Evolutionary conservation across 176 grass and related monocot species (phyloP).

Genomic region (Lolium perenne): DNA sequence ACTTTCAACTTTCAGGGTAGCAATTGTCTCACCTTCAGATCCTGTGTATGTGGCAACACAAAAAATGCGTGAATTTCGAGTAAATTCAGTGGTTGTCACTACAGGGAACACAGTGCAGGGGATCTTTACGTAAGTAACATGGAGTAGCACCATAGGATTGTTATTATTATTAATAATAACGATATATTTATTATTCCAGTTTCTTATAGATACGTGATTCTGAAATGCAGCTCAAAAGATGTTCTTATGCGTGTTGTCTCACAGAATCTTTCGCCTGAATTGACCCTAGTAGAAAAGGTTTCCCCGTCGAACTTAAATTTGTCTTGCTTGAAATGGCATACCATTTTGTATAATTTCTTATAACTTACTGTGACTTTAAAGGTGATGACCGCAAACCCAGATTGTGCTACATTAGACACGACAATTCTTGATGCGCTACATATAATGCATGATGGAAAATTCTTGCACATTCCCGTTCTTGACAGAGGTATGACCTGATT

Average conservation of each 20-base stretch:
- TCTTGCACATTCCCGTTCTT: slow-evolving; percentile 94
- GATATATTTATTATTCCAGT: not conserved
- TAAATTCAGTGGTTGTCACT: slow-evolving; percentile 84
- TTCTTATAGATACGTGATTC: slow-evolving; percentile 36
- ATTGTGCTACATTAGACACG: slow-evolving; percentile 79
- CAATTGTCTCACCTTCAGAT: slow-evolving; percentile 87
- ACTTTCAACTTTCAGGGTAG: slow-evolving; percentile 66
- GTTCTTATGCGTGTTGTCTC: slow-evolving; percentile 95
- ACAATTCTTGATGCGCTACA: slow-evolving; percentile 98
- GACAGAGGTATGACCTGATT: slow-evolving; percentile 66
- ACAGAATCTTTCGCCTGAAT: slow-evolving; percentile 89
- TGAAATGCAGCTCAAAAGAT: slow-evolving; percentile 88
- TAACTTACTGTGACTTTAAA: slow-evolving; percentile 45
- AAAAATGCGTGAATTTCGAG: slow-evolving; percentile 84
- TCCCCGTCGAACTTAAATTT: slow-evolving; percentile 35
- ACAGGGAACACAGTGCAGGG: slow-evolving; percentile 84
- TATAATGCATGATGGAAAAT: slow-evolving; percentile 96
- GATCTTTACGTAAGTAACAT: slow-evolving; percentile 79
- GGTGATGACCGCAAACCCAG: slow-evolving; percentile 92
- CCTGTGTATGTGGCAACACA: slow-evolving; percentile 82
- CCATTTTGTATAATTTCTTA: slow-evolving; percentile 32
- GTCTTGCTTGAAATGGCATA: slow-evolving; percentile 18
- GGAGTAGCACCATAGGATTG: slow-evolving; percentile 27
- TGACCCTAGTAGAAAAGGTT: slow-evolving; percentile 97
- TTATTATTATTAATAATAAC: not conserved